phyloP scores from a whole-genome alignment of 2,329 filamentous ascomycete genomes.

The Fusarium sp. region DNA sequence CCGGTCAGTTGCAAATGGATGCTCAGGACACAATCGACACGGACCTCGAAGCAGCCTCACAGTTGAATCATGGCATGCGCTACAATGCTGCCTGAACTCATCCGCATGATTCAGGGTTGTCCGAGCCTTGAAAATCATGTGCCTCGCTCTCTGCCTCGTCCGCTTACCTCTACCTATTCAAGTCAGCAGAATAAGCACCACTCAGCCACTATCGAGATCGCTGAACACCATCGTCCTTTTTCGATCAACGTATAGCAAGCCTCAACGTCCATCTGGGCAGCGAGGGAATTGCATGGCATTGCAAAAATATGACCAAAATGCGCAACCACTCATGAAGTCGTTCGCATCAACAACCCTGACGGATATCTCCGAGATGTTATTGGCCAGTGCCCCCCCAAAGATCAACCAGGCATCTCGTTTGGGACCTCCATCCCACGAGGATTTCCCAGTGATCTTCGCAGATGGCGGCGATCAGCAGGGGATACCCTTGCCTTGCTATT shows the following conservation, averaged over 20 bases:
- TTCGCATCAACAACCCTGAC: constrained; percentile 37
- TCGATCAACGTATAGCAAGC: background rate
- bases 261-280: background rate
- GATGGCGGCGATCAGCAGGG: constrained; percentile 46
- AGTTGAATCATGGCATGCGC: background rate
- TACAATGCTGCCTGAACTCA: background rate
- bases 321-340: constrained; percentile 12
- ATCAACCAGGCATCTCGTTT: constrained; percentile 36
- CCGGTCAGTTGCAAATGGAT: background rate
- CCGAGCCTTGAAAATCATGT: background rate
- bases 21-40: constrained; percentile 2
- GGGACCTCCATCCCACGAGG: constrained; percentile 38
- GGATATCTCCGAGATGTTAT: constrained; percentile 32
- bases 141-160: constrained; percentile 5
- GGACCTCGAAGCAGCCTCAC: constrained; percentile 20
- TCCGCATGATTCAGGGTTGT: constrained; percentile 3
- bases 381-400: constrained; percentile 25
- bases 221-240: background rate
- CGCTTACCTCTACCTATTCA: constrained; percentile 1
- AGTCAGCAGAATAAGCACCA: background rate
- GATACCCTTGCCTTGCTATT: constrained; percentile 33
- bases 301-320: constrained; percentile 7
- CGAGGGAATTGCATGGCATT: constrained; percentile 3
- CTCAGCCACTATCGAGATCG: constrained; percentile 20
- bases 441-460: constrained; percentile 46